Conservation (phyloP, 257 asterid species). For the Ophiorrhiza pumila region DNA sequence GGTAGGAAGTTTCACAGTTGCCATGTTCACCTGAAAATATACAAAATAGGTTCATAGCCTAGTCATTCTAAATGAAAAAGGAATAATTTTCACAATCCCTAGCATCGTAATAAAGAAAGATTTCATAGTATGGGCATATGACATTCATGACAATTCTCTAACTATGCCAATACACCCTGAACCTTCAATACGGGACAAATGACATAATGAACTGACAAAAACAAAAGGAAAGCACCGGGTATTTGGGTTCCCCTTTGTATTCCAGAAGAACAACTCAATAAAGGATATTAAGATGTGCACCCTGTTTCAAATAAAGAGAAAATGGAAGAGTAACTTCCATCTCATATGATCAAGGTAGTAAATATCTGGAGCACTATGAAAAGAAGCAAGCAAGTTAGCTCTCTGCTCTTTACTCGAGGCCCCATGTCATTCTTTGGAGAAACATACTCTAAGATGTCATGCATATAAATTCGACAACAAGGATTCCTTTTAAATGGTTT, state of each 20-base stretch:
- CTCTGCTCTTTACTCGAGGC: constrained; percentile 39
- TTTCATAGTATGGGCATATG: neutral
- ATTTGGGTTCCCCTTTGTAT: neutral
- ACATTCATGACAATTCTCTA: too few relatives aligned
- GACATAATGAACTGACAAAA: neutral
- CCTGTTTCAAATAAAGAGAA: constrained; percentile 10
- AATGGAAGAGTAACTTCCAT: constrained; percentile 19
- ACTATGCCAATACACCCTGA: neutral
- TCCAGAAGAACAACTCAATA: neutral
- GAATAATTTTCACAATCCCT: neutral
- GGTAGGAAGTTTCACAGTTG: constrained; percentile 50
- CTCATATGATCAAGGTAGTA: constrained; percentile 19
- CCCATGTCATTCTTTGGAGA: constrained; percentile 13
- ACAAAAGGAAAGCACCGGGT: neutral
- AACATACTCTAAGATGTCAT: neutral
- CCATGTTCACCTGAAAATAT: constrained; percentile 58
- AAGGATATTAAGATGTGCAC: constrained; percentile 17
- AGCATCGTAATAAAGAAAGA: too few relatives aligned
- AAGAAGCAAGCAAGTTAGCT: constrained; percentile 26
- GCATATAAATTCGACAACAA: neutral
- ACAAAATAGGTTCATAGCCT: neutral
- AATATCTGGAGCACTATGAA: constrained; percentile 37
- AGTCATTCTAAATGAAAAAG: neutral
- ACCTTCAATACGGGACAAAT: neutral
- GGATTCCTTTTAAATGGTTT: neutral